A percentile compares a stretch with the other conserved stretches of the same genome.
Conservation (phyloP, 2,329 filamentous ascomycete species). For the Hawksworthiomyces lignivorus region DNA sequence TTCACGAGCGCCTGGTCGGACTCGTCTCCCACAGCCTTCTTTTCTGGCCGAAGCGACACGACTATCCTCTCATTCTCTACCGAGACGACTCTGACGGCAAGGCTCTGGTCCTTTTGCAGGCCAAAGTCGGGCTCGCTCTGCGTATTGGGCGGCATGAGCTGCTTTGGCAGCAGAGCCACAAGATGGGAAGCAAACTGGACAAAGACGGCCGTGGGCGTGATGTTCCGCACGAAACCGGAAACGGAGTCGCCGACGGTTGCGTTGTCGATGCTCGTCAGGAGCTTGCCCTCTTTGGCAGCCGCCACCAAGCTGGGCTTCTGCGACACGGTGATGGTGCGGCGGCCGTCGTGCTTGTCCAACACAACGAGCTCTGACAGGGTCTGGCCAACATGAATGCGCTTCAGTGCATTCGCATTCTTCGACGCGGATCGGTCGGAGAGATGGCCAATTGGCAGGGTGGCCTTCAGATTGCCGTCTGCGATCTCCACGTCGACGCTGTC, state of each 20-base stretch:
- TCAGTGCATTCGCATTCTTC: conserved; percentile 69
- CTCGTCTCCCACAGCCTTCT: conserved; percentile 23
- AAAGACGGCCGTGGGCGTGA: conserved; percentile 74
- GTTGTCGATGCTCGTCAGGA: conserved; percentile 66
- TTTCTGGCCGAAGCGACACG: conserved; percentile 41
- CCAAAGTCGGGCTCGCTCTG: conserved; percentile 65
- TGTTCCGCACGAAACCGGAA: conserved; percentile 76
- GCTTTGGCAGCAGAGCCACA: conserved; percentile 72
- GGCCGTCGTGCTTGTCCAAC: conserved; percentile 74
- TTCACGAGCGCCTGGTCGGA: conserved; percentile 22
- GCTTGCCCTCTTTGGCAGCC: conserved; percentile 61
- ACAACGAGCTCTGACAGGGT: conserved; percentile 74
- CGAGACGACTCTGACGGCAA: conserved; percentile 64
- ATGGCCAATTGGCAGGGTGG: conserved; percentile 67
- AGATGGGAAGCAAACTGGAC: conserved; percentile 78
- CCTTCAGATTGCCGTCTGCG: conserved; percentile 64
- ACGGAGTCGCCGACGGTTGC: conserved; percentile 61
- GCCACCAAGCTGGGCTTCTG: conserved; percentile 78
- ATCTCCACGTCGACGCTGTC: conserved; percentile 74
- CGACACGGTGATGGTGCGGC: conserved; percentile 66
- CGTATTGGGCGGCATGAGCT: conserved; percentile 64
- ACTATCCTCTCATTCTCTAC: conserved; percentile 67
- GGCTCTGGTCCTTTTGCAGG: conserved; percentile 65
- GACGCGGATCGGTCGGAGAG: conserved; percentile 75
- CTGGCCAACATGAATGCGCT: conserved; percentile 78